phyloP scores from a whole-genome alignment of 1,284 basidiomycete genomes.

The Amylostereum chailletii region DNA sequence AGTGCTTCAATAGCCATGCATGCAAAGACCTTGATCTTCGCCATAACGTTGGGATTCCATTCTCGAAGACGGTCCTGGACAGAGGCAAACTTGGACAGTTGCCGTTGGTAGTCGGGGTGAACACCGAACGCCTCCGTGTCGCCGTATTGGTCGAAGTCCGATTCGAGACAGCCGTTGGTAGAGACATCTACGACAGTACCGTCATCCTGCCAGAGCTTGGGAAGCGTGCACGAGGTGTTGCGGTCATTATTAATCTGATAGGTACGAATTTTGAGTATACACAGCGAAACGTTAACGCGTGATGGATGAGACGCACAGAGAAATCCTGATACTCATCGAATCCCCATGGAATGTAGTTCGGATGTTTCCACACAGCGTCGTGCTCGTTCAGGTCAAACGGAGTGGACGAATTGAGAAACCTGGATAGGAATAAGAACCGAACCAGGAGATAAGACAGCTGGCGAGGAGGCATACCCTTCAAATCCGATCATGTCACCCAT shows the following conservation, averaged over 20 bases:
- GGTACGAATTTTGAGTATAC: constrained; percentile 4
- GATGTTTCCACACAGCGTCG: constrained; percentile 67
- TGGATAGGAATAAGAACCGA: constrained; percentile 21
- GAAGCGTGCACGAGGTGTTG: constrained; percentile 68
- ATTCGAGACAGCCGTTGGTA: constrained; percentile 63
- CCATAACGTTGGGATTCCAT: constrained; percentile 74
- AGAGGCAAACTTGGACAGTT: constrained; percentile 88
- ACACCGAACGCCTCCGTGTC: constrained; percentile 96
- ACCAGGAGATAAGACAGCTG: neutral
- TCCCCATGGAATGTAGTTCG: constrained; percentile 74
- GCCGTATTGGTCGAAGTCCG: constrained; percentile 89
- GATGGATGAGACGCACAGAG: constrained; percentile 30
- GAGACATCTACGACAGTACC: constrained; percentile 53
- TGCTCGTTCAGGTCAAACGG: constrained; percentile 76
- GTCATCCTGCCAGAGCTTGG: constrained; percentile 72
- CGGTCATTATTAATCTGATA: constrained; percentile 54
- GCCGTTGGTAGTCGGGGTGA: constrained; percentile 88
- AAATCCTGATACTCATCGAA: constrained; percentile 82
- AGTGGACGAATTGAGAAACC: constrained; percentile 70
- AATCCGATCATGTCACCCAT: constrained; percentile 85
- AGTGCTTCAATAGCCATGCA: constrained; percentile 82
- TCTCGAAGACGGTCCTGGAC: constrained; percentile 90
- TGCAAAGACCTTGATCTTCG: constrained; percentile 67
- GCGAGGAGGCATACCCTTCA: constrained; percentile 45
- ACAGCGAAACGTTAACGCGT: neutral